Base-by-base conservation (phyloP, 495 filamentous ascomycete species). In the Penicillium subrubescens region DNA sequence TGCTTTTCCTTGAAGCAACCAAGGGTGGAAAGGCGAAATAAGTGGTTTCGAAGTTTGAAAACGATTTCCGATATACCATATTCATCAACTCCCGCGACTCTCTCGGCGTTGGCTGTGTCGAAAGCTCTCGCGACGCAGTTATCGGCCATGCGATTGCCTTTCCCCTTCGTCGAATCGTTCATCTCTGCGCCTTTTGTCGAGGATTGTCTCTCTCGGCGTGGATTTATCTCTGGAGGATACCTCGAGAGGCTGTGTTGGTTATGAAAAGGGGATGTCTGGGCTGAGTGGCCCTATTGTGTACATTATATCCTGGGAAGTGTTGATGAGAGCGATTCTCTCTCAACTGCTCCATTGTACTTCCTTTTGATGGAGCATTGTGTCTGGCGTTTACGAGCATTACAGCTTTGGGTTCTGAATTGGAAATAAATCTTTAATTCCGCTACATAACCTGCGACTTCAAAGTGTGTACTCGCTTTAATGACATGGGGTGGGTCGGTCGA, bases 1-100 rank as follows among this genome's bases (percentile, higher is more conserved):
- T 97, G 48, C 84, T 97, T 4, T 97, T 97, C 78, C 85, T 97
- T 31, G 94, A 97, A 79, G 88, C 91, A 79, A 96, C 94, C 68
- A 88, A 90, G 68, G 80, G 82, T 61, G 82, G 82, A 63, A 76
- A 79, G 69, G 71, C 71, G 41, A 77, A 75, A 72, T 82, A 71
- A 71, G 34, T 35, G 21, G 10, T 11, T 19, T 35, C 21, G 21
- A 8, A 27, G 25, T 3, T 29, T 10, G 15, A 33, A 33, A 33
- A 33, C 6, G 53, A 14, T 64, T 11, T 37, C 21, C 35, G 43
- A 33, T 29, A 23, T 51, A 23, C 46, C 31, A 19, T 17, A 7
- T n/a, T n/a, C n/a, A n/a, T n/a, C n/a, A n/a, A n/a, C n/a, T n/a
- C n/a, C n/a, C n/a, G n/a, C n/a, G n/a, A n/a, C n/a, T n/a, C n/a